Evolutionary conservation across 495 filamentous ascomycete species (phyloP), one percentile per base, ranked within the genome.

Genomic region (Sporormia fimetaria): DNA sequence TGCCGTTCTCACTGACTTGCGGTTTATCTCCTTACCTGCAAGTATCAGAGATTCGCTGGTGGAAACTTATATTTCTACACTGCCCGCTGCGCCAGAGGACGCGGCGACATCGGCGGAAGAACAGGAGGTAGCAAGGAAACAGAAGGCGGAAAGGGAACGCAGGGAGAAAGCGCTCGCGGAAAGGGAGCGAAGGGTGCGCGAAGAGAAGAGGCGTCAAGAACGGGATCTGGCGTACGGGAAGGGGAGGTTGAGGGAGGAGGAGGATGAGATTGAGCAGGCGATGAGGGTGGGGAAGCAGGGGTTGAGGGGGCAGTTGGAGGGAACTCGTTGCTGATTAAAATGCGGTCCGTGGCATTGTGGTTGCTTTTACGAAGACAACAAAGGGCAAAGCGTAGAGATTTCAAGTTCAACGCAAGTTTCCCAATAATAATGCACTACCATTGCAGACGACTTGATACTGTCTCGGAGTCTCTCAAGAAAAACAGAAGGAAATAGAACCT

Each of bases 1-100:
- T 1, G 54, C 67, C 15, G 59, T 98, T 2, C 62, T 87, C 6
- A 68, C 73, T 0, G 87, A 96, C 60, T 54, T 93, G 12, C 75
- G 83, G 33, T 96, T 80, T 51, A 80, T 93, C 36, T 75, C 80
- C n/a, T 66, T 94, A 6, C 66, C 80, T n/a, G 58, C 75, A 0
- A 67, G 74, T 20, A 63, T 69, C 9, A 73, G 90, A 6, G 77
- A 93, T 54, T 67, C 75, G 8, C 65, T 98, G 6, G 69, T 94
- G 14, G 74, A 81, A 55, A 70, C 73, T 2, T 84, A 83, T 55
- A 79, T 96, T 18, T 70, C 78, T 27, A 81, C 75, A 2, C 60
- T 96, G 1, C 71, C 71, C 12, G 65, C 78, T 2, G 70, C 81
- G 4, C 83, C 83, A 0, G 69, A 74, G n/a, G 46, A 41, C 1